phyloP scores from a whole-genome alignment of 176 grass and related monocot genomes.

The Musa acuminata region DNA sequence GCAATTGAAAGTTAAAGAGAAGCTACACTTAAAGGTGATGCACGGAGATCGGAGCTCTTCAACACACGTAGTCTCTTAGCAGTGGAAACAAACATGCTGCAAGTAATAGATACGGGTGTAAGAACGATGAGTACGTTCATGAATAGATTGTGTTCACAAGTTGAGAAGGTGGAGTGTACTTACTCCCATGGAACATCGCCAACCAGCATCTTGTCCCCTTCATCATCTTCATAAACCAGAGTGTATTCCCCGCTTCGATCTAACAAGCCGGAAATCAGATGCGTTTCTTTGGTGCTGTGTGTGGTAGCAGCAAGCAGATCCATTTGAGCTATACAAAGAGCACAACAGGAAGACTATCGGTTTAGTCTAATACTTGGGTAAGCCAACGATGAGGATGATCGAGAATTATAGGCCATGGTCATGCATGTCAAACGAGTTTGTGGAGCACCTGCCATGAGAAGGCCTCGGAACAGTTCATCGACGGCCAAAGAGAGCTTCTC shows the following conservation, averaged over 20 bases:
- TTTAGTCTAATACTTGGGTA: too few relatives aligned
- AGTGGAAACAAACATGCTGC: constrained; percentile 87
- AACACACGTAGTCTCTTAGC: constrained; percentile 78
- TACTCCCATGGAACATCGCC: constrained; percentile 92
- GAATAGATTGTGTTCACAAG: neutral
- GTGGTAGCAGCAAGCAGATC: constrained; percentile 20
- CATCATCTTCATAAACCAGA: constrained; percentile 84
- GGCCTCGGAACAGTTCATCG: constrained; percentile 69
- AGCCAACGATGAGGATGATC: neutral
- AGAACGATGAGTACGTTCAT: neutral
- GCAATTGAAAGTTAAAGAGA: constrained; percentile 15
- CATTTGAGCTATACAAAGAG: constrained; percentile 31
- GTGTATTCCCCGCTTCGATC: constrained; percentile 60
- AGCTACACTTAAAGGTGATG: constrained; percentile 37
- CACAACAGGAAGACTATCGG: neutral
- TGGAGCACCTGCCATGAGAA: constrained; percentile 20
- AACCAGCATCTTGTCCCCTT: constrained; percentile 75
- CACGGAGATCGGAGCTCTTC: constrained; percentile 62
- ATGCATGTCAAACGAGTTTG: too few relatives aligned
- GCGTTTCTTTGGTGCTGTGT: constrained; percentile 26
- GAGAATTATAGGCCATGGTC: too few relatives aligned
- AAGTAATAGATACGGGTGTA: constrained; percentile 4
- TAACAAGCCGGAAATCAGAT: constrained; percentile 28
- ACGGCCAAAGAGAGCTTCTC: constrained; percentile 54
- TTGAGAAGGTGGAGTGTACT: constrained; percentile 13